These are phyloP conservation scores for Chondrus crispus DNA, from an alignment of 23 red algal genomes.

Conservation along the genomic window DNA sequence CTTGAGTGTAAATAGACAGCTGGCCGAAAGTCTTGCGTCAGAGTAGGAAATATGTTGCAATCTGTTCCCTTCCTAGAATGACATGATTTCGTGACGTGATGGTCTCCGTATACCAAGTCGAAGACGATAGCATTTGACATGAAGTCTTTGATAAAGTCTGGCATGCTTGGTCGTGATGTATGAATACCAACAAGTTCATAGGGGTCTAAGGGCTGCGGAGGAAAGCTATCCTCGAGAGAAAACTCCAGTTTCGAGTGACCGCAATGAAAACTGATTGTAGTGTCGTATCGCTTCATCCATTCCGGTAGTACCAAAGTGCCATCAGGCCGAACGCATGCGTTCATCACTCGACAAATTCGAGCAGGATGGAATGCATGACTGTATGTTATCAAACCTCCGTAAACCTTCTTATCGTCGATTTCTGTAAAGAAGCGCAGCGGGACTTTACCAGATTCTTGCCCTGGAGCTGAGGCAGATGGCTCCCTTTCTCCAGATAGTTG, in stretches of 20 bases:
- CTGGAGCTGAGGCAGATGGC: no score
- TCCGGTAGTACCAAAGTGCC: slow-evolving; percentile 48
- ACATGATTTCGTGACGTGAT: slow-evolving; percentile 24
- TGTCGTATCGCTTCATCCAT: slow-evolving; percentile 76
- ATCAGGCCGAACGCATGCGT: slow-evolving; percentile 50
- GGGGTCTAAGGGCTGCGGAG: slow-evolving; percentile 27
- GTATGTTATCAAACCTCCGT: slow-evolving; percentile 60
- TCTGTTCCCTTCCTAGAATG: slow-evolving; percentile 41
- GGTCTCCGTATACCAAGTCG: slow-evolving; percentile 46
- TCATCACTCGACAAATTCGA: slow-evolving; percentile 58
- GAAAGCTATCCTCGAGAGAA: slow-evolving; percentile 23
- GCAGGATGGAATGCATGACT: slow-evolving; percentile 35
- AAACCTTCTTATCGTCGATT: slow-evolving; percentile 43
- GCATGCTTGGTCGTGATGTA: slow-evolving; percentile 27
- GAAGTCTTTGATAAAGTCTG: slow-evolving; percentile 60
- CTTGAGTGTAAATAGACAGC: slow-evolving; percentile 32
- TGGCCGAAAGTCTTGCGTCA: neutral
- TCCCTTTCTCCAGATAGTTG: no score
- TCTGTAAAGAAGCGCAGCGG: neutral
- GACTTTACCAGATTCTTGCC: no score
- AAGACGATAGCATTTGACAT: slow-evolving; percentile 47
- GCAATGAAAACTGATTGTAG: slow-evolving; percentile 41
- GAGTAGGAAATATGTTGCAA: slow-evolving; percentile 37
- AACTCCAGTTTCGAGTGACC: slow-evolving; percentile 62
- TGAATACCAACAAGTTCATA: slow-evolving; percentile 49